Conservation (phyloP, 192 early-diverging fungal genomes). For the Backusella circina region DNA sequence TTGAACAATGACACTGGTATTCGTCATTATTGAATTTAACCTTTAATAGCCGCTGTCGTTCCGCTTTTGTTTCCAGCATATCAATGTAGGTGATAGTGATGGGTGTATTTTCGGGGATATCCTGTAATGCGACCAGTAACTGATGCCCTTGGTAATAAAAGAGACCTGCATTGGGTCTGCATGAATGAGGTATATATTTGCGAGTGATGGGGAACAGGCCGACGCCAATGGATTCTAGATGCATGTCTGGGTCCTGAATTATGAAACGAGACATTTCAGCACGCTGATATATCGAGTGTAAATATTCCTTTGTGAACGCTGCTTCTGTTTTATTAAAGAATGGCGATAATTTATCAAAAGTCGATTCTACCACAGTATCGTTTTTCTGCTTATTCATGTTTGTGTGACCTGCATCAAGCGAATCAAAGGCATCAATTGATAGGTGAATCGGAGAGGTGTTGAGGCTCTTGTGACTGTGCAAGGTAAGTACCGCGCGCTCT, state of each 20-base stretch:
- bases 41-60: slow-evolving; percentile 2
- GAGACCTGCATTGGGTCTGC: slow-evolving; percentile 58
- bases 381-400: slow-evolving; percentile 20
- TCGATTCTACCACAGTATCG: background rate
- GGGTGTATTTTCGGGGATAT: slow-evolving; percentile 52
- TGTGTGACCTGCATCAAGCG: background rate
- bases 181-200: slow-evolving; percentile 60
- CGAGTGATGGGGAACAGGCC: slow-evolving; percentile 50
- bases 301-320: background rate
- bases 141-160: slow-evolving; percentile 50
- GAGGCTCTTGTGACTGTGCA: slow-evolving; percentile 21
- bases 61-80: slow-evolving; percentile 26
- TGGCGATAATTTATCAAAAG: background rate
- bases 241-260: slow-evolving; percentile 18
- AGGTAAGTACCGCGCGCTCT: slow-evolving; percentile 10
- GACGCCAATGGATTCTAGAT: background rate
- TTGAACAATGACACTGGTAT: slow-evolving; percentile 13
- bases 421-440: background rate
- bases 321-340: background rate
- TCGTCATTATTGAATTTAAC: slow-evolving; percentile 7
- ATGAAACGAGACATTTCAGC: background rate
- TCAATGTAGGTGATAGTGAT: slow-evolving; percentile 61
- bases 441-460: background rate
- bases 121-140: slow-evolving; percentile 45
- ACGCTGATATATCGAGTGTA: background rate